These are phyloP conservation scores for Suhomyces terraborum DNA, from an alignment of 1,139 yeast species.

Conservation along the genomic window DNA sequence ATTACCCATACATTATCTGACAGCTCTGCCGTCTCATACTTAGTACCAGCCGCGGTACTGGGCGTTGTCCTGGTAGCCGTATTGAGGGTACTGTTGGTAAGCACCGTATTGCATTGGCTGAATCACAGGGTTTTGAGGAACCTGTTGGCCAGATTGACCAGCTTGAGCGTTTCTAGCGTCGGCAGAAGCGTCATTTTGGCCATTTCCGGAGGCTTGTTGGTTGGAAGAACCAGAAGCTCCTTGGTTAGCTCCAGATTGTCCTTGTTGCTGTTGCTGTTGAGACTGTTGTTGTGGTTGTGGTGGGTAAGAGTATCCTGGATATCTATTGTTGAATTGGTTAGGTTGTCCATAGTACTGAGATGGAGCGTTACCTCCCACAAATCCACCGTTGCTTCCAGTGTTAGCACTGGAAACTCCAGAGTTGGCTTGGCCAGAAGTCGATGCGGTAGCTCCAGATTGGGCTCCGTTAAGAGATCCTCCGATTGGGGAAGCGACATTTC, in stretches of 20 bases:
- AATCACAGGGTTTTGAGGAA: slow-evolving; percentile 31
- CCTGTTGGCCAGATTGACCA: slow-evolving; percentile 27
- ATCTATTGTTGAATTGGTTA: slow-evolving; percentile 40
- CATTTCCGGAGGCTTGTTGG: slow-evolving; percentile 10
- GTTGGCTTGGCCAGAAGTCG: slow-evolving; percentile 16
- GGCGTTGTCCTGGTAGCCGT: slow-evolving; percentile 48
- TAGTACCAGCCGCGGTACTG: slow-evolving; percentile 38
- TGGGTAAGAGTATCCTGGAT: slow-evolving; percentile 42
- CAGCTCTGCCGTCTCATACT: slow-evolving; percentile 5
- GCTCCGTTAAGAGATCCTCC: slow-evolving; percentile 14
- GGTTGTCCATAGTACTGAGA: slow-evolving; percentile 42
- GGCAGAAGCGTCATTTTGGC: slow-evolving; percentile 12
- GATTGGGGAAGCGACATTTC: slow-evolving; percentile 16
- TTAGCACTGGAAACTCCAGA: slow-evolving; percentile 15
- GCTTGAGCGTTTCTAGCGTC: slow-evolving; percentile 20
- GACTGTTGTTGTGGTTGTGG: slow-evolving; percentile 34
- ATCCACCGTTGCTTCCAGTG: slow-evolving; percentile 17
- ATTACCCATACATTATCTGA: slow-evolving; percentile 8
- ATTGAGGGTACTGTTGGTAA: slow-evolving; percentile 55
- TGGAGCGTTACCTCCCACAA: slow-evolving; percentile 22
- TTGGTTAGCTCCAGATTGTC: slow-evolving; percentile 20
- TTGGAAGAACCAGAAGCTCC: slow-evolving; percentile 11
- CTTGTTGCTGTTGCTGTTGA: slow-evolving; percentile 25
- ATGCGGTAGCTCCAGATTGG: slow-evolving; percentile 16
- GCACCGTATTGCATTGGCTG: slow-evolving; percentile 48